phyloP scores from a whole-genome alignment of 2,329 filamentous ascomycete genomes.

The Curvularia eragrostidis region DNA sequence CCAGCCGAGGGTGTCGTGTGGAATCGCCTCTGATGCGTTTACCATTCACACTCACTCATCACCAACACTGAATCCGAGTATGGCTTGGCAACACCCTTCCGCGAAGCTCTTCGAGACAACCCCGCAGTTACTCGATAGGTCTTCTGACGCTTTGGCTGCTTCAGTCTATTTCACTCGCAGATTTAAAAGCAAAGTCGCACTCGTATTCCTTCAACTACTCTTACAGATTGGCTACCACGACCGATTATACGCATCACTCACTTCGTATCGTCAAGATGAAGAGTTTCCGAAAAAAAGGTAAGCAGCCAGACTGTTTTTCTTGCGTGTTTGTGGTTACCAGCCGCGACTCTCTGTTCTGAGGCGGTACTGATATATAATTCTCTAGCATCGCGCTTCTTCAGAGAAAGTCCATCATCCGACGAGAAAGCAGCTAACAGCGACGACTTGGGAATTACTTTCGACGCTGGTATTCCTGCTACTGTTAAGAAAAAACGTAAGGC shows the following conservation, averaged over 20 bases:
- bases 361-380: neutral
- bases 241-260: neutral
- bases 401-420: constrained; percentile 24
- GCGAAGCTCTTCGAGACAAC: constrained; percentile 2
- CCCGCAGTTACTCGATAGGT: neutral
- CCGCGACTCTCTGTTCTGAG: neutral
- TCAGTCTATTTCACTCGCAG: too few species aligned
- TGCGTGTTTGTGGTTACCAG: neutral
- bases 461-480: constrained; percentile 24
- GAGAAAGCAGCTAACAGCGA: constrained; percentile 21
- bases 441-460: constrained; percentile 11
- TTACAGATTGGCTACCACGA: neutral
- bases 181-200: neutral
- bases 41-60: constrained; percentile 2
- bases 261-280: constrained; percentile 21
- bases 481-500: constrained; percentile 26
- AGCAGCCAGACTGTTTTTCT: neutral
- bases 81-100: constrained; percentile 6
- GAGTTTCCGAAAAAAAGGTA: constrained; percentile 30
- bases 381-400: constrained; percentile 34
- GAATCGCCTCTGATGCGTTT: neutral
- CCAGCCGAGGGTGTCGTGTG: neutral
- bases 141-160: neutral
- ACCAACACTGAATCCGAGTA: neutral
- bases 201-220: neutral